Evolutionary conservation across 257 asterid genomes (phyloP).

Genomic region (Rehmannia glutinosa): DNA sequence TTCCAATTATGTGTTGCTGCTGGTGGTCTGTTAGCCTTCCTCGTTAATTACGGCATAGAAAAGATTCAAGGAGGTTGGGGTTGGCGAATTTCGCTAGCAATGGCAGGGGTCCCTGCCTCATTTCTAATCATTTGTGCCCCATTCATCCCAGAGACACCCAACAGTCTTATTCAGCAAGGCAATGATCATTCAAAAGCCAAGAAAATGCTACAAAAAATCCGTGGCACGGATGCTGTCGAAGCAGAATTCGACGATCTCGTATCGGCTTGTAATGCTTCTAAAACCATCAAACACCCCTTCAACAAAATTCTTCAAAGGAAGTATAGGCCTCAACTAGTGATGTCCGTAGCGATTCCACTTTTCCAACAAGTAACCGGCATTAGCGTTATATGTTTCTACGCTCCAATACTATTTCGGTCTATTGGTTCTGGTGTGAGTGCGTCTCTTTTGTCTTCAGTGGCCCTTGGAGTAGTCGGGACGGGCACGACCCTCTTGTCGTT

Average conservation of each 20-base stretch:
- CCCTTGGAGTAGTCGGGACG: neutral
- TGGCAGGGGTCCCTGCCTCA: constrained; percentile 27
- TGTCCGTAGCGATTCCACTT: constrained; percentile 30
- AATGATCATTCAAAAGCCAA: neutral
- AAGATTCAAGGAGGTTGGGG: constrained; percentile 21
- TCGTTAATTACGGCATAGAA: constrained; percentile 27
- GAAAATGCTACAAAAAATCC: constrained; percentile 17
- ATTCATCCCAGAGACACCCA: constrained; percentile 35
- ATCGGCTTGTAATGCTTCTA: constrained; percentile 14
- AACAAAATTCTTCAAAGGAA: constrained; percentile 6
- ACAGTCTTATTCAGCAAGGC: constrained; percentile 24
- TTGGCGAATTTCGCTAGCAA: constrained; percentile 33
- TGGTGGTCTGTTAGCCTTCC: constrained; percentile 8
- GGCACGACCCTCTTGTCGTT: neutral
- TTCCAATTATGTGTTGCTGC: constrained; percentile 19
- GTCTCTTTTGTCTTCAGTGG: constrained; percentile 16
- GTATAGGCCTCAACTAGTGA: constrained; percentile 30
- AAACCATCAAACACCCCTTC: constrained; percentile 15
- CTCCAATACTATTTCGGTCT: constrained; percentile 31
- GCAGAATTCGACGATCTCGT: constrained; percentile 27
- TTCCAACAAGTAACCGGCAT: constrained; percentile 35
- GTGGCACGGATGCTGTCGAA: constrained; percentile 22
- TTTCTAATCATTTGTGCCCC: constrained; percentile 13
- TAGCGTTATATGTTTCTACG: constrained; percentile 27
- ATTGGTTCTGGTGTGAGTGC: constrained; percentile 23